Evolutionary conservation across 192 early-diverging fungal genomes (phyloP).

Genomic region (Coemansia sp.): DNA sequence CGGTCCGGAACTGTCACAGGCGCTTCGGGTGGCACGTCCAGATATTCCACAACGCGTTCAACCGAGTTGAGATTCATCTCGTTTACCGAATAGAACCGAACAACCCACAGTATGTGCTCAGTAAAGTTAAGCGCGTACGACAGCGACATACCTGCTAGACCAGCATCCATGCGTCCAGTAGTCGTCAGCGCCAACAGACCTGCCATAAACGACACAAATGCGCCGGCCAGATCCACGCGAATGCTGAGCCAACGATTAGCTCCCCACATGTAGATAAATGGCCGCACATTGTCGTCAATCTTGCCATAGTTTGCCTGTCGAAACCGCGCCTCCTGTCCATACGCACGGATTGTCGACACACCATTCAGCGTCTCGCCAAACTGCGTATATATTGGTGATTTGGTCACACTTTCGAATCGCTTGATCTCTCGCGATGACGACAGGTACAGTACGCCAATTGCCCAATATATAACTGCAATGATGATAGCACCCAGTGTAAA

Average conservation of each 20-base stretch:
- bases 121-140: conserved; percentile 83
- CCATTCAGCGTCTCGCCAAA: conserved; percentile 76
- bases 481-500: conserved; percentile 79
- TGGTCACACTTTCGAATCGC: conserved; percentile 76
- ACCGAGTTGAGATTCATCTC: conserved; percentile 85
- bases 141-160: conserved; percentile 81
- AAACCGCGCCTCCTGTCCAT: conserved; percentile 68
- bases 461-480: conserved; percentile 64
- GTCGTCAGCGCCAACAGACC: conserved; percentile 62
- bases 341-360: conserved; percentile 79
- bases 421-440: conserved; percentile 79
- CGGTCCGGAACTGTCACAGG: conserved; percentile 48
- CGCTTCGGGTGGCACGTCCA: conserved; percentile 74
- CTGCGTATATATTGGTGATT: conserved; percentile 72
- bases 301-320: conserved; percentile 40
- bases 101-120: conserved; percentile 72
- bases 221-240: conserved; percentile 66
- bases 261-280: conserved; percentile 80
- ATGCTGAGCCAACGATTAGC: conserved; percentile 87
- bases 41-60: conserved; percentile 82
- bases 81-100: conserved; percentile 72
- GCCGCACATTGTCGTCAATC: conserved; percentile 76
- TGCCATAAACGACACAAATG: conserved; percentile 59
- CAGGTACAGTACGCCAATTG: conserved; percentile 69
- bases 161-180: conserved; percentile 66